Evolutionary conservation across 2,329 filamentous ascomycete genomes (phyloP).

Genomic region (Lecanoromycetidae sp.): DNA sequence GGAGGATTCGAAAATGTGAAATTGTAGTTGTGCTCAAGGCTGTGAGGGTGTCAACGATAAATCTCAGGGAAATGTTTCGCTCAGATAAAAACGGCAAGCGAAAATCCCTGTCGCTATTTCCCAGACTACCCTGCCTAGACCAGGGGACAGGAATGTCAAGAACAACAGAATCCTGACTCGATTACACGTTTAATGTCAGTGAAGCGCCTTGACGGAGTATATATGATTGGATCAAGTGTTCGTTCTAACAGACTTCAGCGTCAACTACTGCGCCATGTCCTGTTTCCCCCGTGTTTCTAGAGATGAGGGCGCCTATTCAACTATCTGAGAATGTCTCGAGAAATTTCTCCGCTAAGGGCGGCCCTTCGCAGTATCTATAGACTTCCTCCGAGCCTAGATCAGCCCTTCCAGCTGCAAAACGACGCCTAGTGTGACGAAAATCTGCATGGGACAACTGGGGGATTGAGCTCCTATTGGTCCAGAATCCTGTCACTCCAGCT

Average conservation of each 20-base stretch:
- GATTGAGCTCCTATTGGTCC: too few species aligned
- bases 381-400: background rate
- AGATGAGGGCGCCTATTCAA: background rate
- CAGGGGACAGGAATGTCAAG: background rate
- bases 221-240: background rate
- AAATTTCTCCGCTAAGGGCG: background rate
- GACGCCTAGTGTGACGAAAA: background rate
- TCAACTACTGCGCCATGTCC: background rate
- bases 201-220: background rate
- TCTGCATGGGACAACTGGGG: too few species aligned
- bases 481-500: too few species aligned
- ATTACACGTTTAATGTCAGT: background rate
- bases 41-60: too few species aligned
- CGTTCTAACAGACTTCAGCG: background rate
- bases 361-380: slow-evolving; percentile 1
- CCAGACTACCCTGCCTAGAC: background rate
- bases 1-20: too few species aligned
- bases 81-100: too few species aligned
- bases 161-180: background rate
- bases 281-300: background rate
- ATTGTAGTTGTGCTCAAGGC: too few species aligned
- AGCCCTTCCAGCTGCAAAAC: background rate
- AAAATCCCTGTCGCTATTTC: background rate
- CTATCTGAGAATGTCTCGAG: background rate
- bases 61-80: too few species aligned